A percentile compares a stretch with the other conserved stretches of the same genome.
These are phyloP conservation scores for Spergularia azorica DNA, from an alignment of 179 eudicot genomes.

Conservation along the genomic window DNA sequence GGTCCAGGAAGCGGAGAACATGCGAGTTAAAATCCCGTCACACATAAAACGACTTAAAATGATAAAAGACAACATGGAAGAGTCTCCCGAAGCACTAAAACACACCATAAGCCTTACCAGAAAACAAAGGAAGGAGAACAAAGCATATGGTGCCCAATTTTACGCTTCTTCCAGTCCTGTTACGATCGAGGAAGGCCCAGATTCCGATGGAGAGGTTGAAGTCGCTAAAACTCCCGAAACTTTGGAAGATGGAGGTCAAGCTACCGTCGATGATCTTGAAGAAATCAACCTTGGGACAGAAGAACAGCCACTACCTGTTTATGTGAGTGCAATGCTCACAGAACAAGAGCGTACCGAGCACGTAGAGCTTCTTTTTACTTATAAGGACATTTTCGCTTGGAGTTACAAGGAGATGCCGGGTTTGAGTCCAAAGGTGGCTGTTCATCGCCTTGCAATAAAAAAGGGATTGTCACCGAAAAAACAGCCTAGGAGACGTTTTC, in stretches of 20 bases:
- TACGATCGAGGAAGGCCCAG: background rate
- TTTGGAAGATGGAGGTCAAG: conserved; percentile 3
- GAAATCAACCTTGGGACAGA: background rate
- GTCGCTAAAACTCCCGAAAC: background rate
- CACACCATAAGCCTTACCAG: background rate
- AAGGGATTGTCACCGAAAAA: background rate
- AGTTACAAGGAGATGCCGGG: conserved; percentile 4
- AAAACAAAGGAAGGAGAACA: background rate
- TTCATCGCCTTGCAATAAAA: background rate
- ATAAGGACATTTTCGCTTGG: conserved; percentile 1
- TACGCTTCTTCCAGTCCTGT: background rate
- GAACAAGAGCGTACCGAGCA: background rate
- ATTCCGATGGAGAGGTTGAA: background rate
- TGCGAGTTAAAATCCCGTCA: background rate
- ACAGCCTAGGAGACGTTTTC: background rate
- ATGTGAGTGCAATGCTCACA: background rate
- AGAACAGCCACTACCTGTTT: background rate
- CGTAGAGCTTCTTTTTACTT: background rate
- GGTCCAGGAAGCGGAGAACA: background rate
- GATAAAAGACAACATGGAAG: background rate
- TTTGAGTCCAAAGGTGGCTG: background rate
- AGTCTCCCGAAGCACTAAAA: too few species aligned
- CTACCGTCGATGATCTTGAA: background rate
- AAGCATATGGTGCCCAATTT: background rate
- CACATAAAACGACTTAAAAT: background rate